phyloP scores from a whole-genome alignment of 331 rosid species.

The Cucumis variabilis region DNA sequence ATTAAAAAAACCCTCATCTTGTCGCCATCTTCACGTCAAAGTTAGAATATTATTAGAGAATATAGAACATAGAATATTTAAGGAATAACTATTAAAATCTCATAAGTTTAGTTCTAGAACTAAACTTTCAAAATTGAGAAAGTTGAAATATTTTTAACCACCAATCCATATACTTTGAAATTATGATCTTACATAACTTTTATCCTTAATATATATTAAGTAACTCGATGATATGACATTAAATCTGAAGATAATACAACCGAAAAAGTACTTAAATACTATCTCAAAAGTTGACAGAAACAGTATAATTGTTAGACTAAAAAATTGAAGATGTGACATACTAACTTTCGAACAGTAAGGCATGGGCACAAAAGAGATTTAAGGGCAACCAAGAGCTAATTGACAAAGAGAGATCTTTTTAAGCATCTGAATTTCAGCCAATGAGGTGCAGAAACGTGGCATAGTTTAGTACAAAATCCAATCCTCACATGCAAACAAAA shows the following conservation, averaged over 20 bases:
- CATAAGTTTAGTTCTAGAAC: background rate
- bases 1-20: background rate
- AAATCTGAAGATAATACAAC: background rate
- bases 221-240: background rate
- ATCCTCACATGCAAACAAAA: slow-evolving; percentile 12
- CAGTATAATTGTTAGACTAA: no score
- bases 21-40: background rate
- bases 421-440: background rate
- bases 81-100: background rate
- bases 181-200: background rate
- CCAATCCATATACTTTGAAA: background rate
- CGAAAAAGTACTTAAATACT: no score
- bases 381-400: background rate
- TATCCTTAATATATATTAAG: background rate
- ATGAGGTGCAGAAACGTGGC: background rate
- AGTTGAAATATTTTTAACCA: no score
- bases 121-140: no score
- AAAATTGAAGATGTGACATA: no score
- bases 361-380: background rate
- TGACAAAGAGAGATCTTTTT: background rate
- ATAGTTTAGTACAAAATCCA: background rate
- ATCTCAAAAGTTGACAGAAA: no score
- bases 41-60: background rate
- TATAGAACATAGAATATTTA: background rate
- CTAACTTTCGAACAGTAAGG: no score